Evolutionary conservation across 495 filamentous ascomycete species (phyloP).

Genomic region (Podospora pseudocomata): DNA sequence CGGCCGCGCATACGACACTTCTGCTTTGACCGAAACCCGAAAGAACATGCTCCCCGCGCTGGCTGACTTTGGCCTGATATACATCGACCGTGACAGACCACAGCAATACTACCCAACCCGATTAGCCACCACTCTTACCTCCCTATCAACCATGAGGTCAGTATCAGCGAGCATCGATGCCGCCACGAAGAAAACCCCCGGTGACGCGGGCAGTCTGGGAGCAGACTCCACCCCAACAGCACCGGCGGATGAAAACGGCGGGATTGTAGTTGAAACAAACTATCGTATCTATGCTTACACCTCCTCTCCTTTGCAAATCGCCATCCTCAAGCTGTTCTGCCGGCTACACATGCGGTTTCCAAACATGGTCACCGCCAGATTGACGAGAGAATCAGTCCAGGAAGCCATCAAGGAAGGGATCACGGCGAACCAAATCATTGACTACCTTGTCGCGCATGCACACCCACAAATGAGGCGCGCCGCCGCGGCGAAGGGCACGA

Average conservation of each 20-base stretch:
- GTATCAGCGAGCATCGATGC: slow-evolving; percentile 53
- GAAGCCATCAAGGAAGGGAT: slow-evolving; percentile 86
- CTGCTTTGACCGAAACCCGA: slow-evolving; percentile 72
- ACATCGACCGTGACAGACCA: slow-evolving; percentile 52
- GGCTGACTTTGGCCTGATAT: slow-evolving; percentile 84
- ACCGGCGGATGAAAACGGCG: slow-evolving; percentile 53
- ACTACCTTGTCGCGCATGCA: slow-evolving; percentile 80
- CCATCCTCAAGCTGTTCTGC: slow-evolving; percentile 86
- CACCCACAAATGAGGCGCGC: slow-evolving; percentile 84
- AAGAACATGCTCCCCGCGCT: slow-evolving; percentile 81
- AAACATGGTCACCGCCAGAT: slow-evolving; percentile 83
- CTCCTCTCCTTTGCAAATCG: slow-evolving; percentile 84
- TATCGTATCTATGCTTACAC: slow-evolving; percentile 98
- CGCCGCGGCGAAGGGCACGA: slow-evolving; percentile 49
- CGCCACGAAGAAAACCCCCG: slow-evolving; percentile 44
- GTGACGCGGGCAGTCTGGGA: slow-evolving; percentile 40
- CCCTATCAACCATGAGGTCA: slow-evolving; percentile 68
- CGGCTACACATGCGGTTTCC: slow-evolving; percentile 82
- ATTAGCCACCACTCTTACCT: slow-evolving; percentile 87
- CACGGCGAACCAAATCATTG: slow-evolving; percentile 89
- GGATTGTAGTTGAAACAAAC: slow-evolving; percentile 98
- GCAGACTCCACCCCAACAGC: slow-evolving; percentile 18
- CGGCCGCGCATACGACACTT: slow-evolving; percentile 80
- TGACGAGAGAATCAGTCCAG: slow-evolving; percentile 82
- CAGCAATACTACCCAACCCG: slow-evolving; percentile 89